Evolutionary conservation across 2,329 filamentous ascomycete species (phyloP).

Genomic region (Apiospora aurea): DNA sequence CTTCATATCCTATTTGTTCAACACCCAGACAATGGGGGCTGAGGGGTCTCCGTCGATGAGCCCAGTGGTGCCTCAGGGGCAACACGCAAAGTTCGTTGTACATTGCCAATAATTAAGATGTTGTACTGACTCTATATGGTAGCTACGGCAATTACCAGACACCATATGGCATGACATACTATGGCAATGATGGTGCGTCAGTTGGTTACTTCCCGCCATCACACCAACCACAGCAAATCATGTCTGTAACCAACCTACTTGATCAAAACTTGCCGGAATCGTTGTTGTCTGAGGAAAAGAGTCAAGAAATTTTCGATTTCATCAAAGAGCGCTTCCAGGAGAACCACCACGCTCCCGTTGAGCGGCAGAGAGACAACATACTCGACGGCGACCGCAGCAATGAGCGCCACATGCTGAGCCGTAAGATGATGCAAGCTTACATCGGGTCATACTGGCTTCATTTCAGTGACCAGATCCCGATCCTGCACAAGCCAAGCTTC

Average conservation of each 20-base stretch:
- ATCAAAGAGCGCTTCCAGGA: constrained; percentile 85
- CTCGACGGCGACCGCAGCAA: constrained; percentile 78
- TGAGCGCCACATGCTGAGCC: constrained; percentile 73
- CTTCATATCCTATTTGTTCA: constrained; percentile 86
- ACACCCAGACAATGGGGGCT: constrained; percentile 60
- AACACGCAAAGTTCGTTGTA: constrained; percentile 56
- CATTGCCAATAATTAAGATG: constrained; percentile 34
- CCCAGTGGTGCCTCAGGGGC: constrained; percentile 55
- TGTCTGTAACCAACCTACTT: constrained; percentile 87
- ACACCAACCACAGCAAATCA: constrained; percentile 73
- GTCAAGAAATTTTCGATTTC: constrained; percentile 81
- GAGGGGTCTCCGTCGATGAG: constrained; percentile 59
- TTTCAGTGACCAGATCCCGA: constrained; percentile 93
- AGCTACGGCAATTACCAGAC: constrained; percentile 62
- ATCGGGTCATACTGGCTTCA: constrained; percentile 94
- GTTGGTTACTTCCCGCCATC: constrained; percentile 64
- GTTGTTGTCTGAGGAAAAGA: constrained; percentile 85
- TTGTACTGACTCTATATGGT: constrained; percentile 26
- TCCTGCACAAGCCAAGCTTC: constrained; percentile 94
- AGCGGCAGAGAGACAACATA: constrained; percentile 78
- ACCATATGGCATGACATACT: constrained; percentile 58
- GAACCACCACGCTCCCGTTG: constrained; percentile 74
- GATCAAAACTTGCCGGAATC: constrained; percentile 82
- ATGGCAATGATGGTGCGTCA: constrained; percentile 54
- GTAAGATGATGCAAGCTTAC: constrained; percentile 95